Conservation (phyloP, 2,329 filamentous ascomycete species). For the Exophiala calicioides region DNA sequence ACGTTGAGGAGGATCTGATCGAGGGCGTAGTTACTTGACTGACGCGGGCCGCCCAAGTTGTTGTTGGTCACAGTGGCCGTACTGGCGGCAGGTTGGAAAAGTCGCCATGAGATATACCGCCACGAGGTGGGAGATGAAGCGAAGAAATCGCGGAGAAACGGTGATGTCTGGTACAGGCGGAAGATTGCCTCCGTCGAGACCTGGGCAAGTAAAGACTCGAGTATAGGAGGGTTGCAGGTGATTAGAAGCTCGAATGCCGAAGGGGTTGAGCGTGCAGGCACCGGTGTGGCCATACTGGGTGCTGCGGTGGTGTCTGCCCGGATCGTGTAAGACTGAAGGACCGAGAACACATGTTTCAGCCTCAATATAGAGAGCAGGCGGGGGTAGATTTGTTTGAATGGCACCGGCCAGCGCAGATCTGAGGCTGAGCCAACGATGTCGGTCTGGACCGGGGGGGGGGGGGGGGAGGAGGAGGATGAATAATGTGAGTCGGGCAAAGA, state of each 20-base stretch:
- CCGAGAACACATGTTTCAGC: conserved; percentile 18
- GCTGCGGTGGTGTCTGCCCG: conserved; percentile 7
- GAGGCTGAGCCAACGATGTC: too few species aligned
- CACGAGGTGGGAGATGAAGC: conserved; percentile 61
- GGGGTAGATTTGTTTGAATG: background rate
- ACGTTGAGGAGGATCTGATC: conserved; percentile 59
- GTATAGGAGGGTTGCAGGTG: conserved; percentile 58
- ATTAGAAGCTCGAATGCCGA: conserved; percentile 57
- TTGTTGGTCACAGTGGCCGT: conserved; percentile 37
- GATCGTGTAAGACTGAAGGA: background rate
- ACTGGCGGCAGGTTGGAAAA: conserved; percentile 43
- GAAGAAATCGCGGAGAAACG: conserved; percentile 56
- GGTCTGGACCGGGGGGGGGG: too few species aligned
- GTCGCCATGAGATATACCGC: conserved; percentile 61
- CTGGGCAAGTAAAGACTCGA: conserved; percentile 61
- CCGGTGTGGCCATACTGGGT: conserved; percentile 15
- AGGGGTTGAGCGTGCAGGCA: conserved; percentile 9
- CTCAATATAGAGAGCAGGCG: background rate
- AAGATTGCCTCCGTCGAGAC: conserved; percentile 58
- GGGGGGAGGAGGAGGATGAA: too few species aligned
- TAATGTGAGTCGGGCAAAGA: too few species aligned
- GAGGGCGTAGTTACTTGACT: conserved; percentile 59
- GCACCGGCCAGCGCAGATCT: too few species aligned
- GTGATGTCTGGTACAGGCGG: conserved; percentile 60
- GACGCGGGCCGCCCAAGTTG: conserved; percentile 39